Evolutionary conservation across 129 eudicot genomes (phyloP).

Genomic region (Artemisia annua): DNA sequence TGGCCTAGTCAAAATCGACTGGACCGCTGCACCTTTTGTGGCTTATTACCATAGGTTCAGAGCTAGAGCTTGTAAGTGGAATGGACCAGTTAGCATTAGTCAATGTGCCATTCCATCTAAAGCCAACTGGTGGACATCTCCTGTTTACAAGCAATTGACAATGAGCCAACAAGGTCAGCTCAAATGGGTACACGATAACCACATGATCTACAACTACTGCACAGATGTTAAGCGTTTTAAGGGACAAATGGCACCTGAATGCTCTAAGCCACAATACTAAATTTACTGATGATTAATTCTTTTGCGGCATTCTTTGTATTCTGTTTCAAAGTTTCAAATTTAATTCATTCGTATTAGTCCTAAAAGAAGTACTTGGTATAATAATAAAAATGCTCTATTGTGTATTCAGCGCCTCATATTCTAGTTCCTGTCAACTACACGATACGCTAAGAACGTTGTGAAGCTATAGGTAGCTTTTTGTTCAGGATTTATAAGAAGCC

Average conservation of each 20-base stretch:
- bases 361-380: neutral
- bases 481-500: neutral
- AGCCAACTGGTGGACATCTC: constrained; percentile 57
- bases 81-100: constrained; percentile 39
- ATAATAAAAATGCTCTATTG: neutral
- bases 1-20: constrained; percentile 58
- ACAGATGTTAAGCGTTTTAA: constrained; percentile 49
- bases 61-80: constrained; percentile 54
- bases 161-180: constrained; percentile 37
- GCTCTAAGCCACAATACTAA: constrained; percentile 48
- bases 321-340: neutral
- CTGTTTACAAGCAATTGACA: constrained; percentile 38
- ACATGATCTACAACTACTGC: constrained; percentile 66
- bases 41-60: too few relatives aligned
- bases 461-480: neutral
- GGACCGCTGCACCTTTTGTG: constrained; percentile 58
- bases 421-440: neutral
- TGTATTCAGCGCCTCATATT: neutral
- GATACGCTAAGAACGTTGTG: neutral
- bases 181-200: constrained; percentile 47
- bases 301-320: neutral
- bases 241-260: constrained; percentile 53
- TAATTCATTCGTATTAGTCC: neutral
- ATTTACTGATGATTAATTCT: neutral
- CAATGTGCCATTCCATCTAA: constrained; percentile 32